Evolutionary conservation across 805 yeast species (phyloP).

Genomic region (Spathaspora sp.): DNA sequence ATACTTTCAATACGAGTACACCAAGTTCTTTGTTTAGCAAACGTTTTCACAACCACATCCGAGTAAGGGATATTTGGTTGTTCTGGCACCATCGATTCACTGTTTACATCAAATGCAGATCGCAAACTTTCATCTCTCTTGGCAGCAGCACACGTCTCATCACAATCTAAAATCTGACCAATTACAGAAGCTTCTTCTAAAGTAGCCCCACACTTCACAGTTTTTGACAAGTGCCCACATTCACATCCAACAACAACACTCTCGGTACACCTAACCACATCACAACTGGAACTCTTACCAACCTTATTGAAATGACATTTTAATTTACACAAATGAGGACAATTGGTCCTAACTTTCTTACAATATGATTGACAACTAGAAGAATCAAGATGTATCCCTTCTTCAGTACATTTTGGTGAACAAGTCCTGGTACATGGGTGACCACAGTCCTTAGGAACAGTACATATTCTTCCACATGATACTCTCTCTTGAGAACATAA

Average conservation of each 20-base stretch:
- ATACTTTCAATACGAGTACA: slow-evolving; percentile 58
- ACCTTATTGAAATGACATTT: slow-evolving; percentile 58
- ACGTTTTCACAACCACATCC: slow-evolving; percentile 45
- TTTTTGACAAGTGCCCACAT: slow-evolving; percentile 56
- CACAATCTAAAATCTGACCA: slow-evolving; percentile 53
- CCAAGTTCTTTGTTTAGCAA: slow-evolving; percentile 60
- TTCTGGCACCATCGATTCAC: not conserved
- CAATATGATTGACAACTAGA: slow-evolving; percentile 57
- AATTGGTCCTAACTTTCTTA: slow-evolving; percentile 44
- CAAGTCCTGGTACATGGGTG: slow-evolving; percentile 55
- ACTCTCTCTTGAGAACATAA: slow-evolving; percentile 67
- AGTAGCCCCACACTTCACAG: slow-evolving; percentile 58
- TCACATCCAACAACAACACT: slow-evolving; percentile 50
- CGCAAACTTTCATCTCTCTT: slow-evolving; percentile 60
- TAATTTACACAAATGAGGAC: slow-evolving; percentile 66
- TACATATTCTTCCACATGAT: slow-evolving; percentile 52
- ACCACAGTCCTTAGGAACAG: slow-evolving; percentile 32
- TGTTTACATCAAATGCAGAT: slow-evolving; percentile 46
- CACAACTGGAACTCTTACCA: slow-evolving; percentile 41
- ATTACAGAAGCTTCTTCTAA: slow-evolving; percentile 24
- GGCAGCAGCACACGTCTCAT: slow-evolving; percentile 60
- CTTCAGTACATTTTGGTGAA: slow-evolving; percentile 55
- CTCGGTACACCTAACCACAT: slow-evolving; percentile 48
- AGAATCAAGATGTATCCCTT: slow-evolving; percentile 49
- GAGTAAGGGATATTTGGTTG: slow-evolving; percentile 32